Conservation (phyloP, 2,329 filamentous ascomycete genomes). For the Pleurostoma richardsiae region DNA sequence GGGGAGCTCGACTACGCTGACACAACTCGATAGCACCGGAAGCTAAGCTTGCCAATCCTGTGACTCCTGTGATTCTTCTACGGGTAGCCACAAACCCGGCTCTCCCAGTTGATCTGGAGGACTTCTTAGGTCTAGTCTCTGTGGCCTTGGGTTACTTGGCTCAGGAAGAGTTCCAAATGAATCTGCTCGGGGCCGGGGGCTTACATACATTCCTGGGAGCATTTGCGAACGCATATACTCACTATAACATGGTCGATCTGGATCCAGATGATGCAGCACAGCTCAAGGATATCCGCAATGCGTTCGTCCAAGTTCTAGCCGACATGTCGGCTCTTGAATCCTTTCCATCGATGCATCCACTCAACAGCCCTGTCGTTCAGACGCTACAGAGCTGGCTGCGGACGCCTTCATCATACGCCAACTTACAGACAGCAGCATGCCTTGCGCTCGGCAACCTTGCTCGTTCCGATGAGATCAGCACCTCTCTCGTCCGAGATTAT, state of each 20-base stretch:
- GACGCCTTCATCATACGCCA: conserved; percentile 24
- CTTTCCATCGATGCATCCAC: conserved; percentile 29
- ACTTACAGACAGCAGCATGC: conserved; percentile 53
- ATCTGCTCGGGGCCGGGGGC: conserved; percentile 33
- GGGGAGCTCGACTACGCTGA: not conserved
- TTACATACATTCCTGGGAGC: conserved; percentile 39
- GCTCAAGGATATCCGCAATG: conserved; percentile 41
- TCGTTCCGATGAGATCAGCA: conserved; percentile 50
- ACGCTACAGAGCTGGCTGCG: conserved; percentile 35
- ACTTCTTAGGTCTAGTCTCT: conserved; percentile 46
- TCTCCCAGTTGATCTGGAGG: conserved; percentile 42
- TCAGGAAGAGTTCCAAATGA: conserved; percentile 43
- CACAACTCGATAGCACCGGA: not conserved
- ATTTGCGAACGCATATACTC: conserved; percentile 42
- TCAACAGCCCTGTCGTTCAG: conserved; percentile 28
- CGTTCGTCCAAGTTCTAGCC: conserved; percentile 44
- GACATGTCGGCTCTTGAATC: conserved; percentile 39
- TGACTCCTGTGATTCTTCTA: conserved; percentile 45
- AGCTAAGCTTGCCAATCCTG: conserved; percentile 14
- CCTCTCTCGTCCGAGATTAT: conserved; percentile 40
- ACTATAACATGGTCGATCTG: conserved; percentile 25
- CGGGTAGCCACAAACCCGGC: conserved; percentile 36
- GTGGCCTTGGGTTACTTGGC: conserved; percentile 53
- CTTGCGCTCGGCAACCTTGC: conserved; percentile 58
- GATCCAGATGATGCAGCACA: conserved; percentile 41